Conservation (phyloP, 106 monocot species). For the Dioscorea dumetorum region DNA sequence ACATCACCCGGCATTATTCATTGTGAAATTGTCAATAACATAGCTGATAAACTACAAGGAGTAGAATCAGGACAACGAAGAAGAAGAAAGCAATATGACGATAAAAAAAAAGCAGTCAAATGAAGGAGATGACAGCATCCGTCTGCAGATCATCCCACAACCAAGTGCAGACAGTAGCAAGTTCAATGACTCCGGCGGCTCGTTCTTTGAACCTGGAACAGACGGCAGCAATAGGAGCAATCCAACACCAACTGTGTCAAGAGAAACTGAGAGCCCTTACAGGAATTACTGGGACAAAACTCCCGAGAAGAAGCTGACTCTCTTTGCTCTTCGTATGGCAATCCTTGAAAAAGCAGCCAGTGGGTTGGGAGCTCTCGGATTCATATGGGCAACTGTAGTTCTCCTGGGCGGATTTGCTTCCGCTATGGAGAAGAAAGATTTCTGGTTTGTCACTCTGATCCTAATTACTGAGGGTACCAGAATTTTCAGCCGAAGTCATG, state of each 20-base stretch:
- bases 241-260: neutral
- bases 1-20: no score
- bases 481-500: slow-evolving; percentile 53
- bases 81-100: neutral
- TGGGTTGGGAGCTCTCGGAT: slow-evolving; percentile 39
- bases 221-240: neutral
- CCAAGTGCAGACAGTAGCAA: neutral
- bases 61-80: no score
- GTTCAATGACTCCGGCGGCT: neutral
- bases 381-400: slow-evolving; percentile 61
- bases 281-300: neutral
- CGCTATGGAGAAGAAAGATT: slow-evolving; percentile 16
- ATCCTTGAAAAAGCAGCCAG: slow-evolving; percentile 16
- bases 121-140: neutral
- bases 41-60: no score
- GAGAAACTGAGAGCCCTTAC: neutral
- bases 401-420: slow-evolving; percentile 55
- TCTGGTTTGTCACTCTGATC: slow-evolving; percentile 46
- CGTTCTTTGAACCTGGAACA: neutral
- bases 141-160: neutral
- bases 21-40: no score
- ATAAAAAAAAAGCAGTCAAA: neutral
- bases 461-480: slow-evolving; percentile 44
- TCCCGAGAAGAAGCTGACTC: slow-evolving; percentile 15
- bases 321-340: slow-evolving; percentile 12